phyloP scores from a whole-genome alignment of 2,329 filamentous ascomycete genomes.

The Arthrobotrys sinensis region DNA sequence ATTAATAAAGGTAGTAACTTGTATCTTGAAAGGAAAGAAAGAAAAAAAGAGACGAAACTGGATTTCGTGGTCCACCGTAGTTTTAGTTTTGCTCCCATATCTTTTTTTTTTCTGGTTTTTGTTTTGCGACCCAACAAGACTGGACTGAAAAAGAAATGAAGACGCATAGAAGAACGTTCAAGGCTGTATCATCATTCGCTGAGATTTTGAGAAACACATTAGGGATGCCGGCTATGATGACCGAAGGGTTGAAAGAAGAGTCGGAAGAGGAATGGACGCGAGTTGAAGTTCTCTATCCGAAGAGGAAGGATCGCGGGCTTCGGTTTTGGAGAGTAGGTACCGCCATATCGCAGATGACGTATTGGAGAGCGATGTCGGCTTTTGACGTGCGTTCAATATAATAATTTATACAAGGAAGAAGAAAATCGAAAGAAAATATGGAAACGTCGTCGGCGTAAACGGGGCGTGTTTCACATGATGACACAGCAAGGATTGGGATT shows the following conservation, averaged over 20 bases:
- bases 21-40: constrained; percentile 23
- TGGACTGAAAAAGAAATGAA: constrained; percentile 33
- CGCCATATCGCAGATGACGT: constrained; percentile 31
- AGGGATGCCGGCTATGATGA: constrained; percentile 46
- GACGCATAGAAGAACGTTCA: constrained; percentile 52
- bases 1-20: constrained; percentile 54
- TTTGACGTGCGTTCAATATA: constrained; percentile 27
- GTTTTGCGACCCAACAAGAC: constrained; percentile 38
- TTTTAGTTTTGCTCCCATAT: constrained; percentile 45
- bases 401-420: constrained; percentile 60
- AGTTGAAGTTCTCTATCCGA: background rate
- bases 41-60: constrained; percentile 27
- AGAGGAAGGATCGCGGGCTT: constrained; percentile 36
- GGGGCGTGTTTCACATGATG: constrained; percentile 79
- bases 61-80: constrained; percentile 44
- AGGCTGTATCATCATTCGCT: constrained; percentile 57
- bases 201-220: constrained; percentile 51
- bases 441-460: constrained; percentile 51
- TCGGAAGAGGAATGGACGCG: constrained; percentile 28
- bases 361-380: constrained; percentile 36
- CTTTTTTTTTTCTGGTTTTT: constrained; percentile 39
- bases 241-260: constrained; percentile 25
- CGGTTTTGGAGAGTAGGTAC: constrained; percentile 24
- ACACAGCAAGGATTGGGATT: constrained; percentile 93
- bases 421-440: constrained; percentile 32